These are phyloP conservation scores for Trametes polyzona DNA, from an alignment of 1,284 basidiomycete species.

Conservation along the genomic window DNA sequence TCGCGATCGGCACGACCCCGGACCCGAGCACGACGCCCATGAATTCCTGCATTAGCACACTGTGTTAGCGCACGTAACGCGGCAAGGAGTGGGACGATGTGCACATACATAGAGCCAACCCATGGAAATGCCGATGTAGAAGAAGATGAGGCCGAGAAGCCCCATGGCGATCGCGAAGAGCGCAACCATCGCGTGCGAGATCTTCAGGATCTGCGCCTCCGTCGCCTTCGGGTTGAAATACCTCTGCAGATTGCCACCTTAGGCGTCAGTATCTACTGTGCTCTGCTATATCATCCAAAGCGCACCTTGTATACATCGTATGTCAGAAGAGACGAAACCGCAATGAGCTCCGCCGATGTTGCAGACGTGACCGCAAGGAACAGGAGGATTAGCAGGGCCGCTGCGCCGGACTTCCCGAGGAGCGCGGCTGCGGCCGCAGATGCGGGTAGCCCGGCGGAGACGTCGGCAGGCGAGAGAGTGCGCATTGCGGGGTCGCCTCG, in stretches of 20 bases:
- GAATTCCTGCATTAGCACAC: conserved; percentile 55
- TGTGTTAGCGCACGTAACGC: not conserved
- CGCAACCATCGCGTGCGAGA: conserved; percentile 56
- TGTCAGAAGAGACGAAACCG: conserved; percentile 79
- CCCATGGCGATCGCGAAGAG: conserved; percentile 82
- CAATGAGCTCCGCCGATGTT: conserved; percentile 88
- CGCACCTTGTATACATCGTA: conserved; percentile 72
- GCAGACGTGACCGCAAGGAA: conserved; percentile 89
- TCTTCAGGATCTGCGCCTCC: conserved; percentile 58
- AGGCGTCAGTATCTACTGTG: not conserved
- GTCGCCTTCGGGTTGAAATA: conserved; percentile 65
- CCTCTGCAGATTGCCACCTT: conserved; percentile 35
- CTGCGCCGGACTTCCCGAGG: conserved; percentile 77
- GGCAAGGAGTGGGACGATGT: not conserved
- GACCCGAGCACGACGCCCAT: conserved; percentile 87
- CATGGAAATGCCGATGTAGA: conserved; percentile 88
- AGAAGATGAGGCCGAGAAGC: conserved; percentile 84
- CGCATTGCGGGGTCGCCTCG: conserved; percentile 73
- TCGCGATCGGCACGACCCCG: conserved; percentile 86
- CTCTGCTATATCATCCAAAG: not conserved
- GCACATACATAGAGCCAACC: conserved; percentile 80
- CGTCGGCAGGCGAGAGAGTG: conserved; percentile 60
- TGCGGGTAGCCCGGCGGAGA: conserved; percentile 85
- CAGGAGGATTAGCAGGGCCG: conserved; percentile 69
- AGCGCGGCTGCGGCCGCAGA: conserved; percentile 80